These are phyloP conservation scores for Actinomortierella ambigua DNA, from an alignment of 371 early-diverging fungal genomes.

Conservation along the genomic window DNA sequence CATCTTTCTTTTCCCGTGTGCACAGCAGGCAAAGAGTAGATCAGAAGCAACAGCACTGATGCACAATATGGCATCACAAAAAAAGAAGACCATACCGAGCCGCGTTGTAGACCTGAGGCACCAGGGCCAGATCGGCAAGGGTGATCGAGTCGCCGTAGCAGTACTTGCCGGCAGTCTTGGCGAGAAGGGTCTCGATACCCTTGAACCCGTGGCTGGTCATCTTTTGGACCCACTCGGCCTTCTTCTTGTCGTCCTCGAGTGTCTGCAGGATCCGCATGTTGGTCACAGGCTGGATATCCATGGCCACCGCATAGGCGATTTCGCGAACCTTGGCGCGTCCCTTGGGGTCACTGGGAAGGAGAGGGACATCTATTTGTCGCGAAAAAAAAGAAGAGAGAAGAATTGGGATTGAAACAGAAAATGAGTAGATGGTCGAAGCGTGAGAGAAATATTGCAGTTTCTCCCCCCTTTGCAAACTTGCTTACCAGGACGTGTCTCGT, in stretches of 20 bases:
- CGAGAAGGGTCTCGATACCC: slow-evolving; percentile 70
- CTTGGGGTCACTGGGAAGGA: slow-evolving; percentile 70
- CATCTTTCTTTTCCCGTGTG: neutral
- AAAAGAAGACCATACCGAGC: slow-evolving; percentile 46
- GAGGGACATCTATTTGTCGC: slow-evolving; percentile 47
- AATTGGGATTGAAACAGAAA: neutral
- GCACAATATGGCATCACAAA: neutral
- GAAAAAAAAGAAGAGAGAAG: neutral
- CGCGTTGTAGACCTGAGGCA: slow-evolving; percentile 87
- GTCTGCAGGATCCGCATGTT: slow-evolving; percentile 67
- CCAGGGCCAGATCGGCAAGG: slow-evolving; percentile 82
- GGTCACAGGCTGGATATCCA: slow-evolving; percentile 88
- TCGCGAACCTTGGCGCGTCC: slow-evolving; percentile 71
- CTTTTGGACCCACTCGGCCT: slow-evolving; percentile 59
- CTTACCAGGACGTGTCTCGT: slow-evolving; percentile 71
- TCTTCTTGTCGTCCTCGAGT: slow-evolving; percentile 49
- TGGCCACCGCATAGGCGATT: slow-evolving; percentile 65
- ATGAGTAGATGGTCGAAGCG: neutral
- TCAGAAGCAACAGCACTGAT: neutral
- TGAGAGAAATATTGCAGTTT: slow-evolving; percentile 18
- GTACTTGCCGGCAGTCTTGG: slow-evolving; percentile 68
- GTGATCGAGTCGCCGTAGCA: slow-evolving; percentile 85
- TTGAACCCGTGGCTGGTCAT: slow-evolving; percentile 66
- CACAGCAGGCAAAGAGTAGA: no score
- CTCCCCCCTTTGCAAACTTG: no score